Base-by-base conservation (phyloP, 306 rosid genomes). In the Quercus ilex region DNA sequence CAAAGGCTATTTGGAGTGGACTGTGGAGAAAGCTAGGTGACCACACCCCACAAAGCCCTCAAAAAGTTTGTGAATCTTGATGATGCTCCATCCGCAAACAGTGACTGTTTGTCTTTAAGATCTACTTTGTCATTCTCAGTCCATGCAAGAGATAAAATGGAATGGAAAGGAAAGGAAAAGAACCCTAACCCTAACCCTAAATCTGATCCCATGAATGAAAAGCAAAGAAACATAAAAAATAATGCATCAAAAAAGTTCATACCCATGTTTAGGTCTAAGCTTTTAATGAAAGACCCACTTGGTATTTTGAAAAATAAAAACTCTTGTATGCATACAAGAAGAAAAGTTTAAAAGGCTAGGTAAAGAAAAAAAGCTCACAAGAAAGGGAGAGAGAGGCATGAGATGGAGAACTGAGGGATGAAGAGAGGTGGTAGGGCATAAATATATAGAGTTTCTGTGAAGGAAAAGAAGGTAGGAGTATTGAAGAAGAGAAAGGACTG, bases 51-150 rank as follows among this genome's bases (percentile, higher is more conserved):
- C 15, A 35, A 68, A n/a, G 72, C 28, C 51, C 52, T 35, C 26
- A 68, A 65, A 49, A 68, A 68, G 52, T 4, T 68, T 88, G 91
- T 76, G 91, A 88, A 88, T 88, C 91, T 81, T 88, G 91, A 88
- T 88, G 91, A 88, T 88, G 89, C 91, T 88, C 58, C 81, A 78
- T 53, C 75, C 14, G 81, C 82, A 71, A 71, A 57, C 52, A 71
- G 41, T 78, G 71, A 35, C 82, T 78, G 49, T 55, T 55, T 18
- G 33, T 73, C 25, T 11, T 69, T 51, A 10, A 60, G 20, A n/a
- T 78, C 69, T 31, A 30, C 21, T 35, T 5, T 10, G 25, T 64
- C 65, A 6, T 65, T 25, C 59, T 26, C 68, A 35, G 53, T 65
- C 79, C 74, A 64, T 79, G 78, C 83, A 52, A 62, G 65, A 52